Evolutionary conservation across 1,284 basidiomycete species (phyloP).

Genomic region (Veloporphyrellus conicus): DNA sequence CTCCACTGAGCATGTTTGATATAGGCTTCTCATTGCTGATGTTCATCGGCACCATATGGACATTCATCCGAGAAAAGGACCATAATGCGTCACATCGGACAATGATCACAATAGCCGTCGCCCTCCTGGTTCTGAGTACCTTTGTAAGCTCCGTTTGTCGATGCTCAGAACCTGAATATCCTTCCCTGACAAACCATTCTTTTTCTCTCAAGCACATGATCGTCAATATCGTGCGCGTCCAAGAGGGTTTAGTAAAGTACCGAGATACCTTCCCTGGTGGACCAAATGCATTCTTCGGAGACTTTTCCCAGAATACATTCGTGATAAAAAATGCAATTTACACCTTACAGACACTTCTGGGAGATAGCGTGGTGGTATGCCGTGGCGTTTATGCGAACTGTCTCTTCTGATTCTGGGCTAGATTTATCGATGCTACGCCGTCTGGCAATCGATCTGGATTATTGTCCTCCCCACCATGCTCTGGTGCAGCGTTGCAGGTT

Average conservation of each 20-base stretch:
- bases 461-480: constrained; percentile 4
- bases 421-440: too few relatives aligned
- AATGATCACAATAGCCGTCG: background rate
- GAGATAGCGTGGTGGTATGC: constrained; percentile 18
- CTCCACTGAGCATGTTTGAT: background rate
- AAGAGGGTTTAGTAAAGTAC: too few relatives aligned
- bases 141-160: background rate
- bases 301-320: too few relatives aligned
- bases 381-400: too few relatives aligned
- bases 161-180: too few relatives aligned
- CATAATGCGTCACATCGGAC: too few relatives aligned
- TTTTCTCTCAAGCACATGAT: constrained; percentile 17
- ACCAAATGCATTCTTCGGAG: too few relatives aligned
- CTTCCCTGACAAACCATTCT: background rate
- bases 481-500: constrained; percentile 14
- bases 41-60: constrained; percentile 4
- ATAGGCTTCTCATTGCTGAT: constrained; percentile 9
- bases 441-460: too few relatives aligned
- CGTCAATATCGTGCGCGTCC: constrained; percentile 18
- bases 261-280: too few relatives aligned
- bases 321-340: constrained; percentile 24
- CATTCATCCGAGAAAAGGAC: too few relatives aligned
- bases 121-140: constrained; percentile 7
- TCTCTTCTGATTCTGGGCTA: too few relatives aligned
- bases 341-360: too few relatives aligned